Conservation (phyloP, 805 yeast genomes). For the Saccharomycopsis fibuligera region DNA sequence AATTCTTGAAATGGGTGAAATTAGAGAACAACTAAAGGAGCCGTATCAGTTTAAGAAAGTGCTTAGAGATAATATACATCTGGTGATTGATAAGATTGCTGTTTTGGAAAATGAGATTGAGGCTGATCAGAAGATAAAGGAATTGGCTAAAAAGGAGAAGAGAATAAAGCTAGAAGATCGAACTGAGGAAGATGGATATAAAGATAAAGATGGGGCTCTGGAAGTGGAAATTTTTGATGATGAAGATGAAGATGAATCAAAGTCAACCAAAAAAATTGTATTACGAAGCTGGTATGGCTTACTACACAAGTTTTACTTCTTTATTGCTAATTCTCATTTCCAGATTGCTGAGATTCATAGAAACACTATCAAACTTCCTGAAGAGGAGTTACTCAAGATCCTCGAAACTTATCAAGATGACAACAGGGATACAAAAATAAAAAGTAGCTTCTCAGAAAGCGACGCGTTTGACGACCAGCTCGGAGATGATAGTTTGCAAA, state of each 20-base stretch:
- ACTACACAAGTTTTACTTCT: conserved; percentile 71
- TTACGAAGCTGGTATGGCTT: conserved; percentile 49
- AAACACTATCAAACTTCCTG: conserved; percentile 22
- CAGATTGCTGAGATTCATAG: conserved; percentile 40
- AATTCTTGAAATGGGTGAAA: conserved; percentile 59
- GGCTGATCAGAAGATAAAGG: not conserved
- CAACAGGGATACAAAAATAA: too few relatives aligned
- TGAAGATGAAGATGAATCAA: conserved; percentile 24
- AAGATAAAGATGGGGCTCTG: not conserved
- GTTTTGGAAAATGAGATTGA: conserved; percentile 21
- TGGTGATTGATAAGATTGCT: conserved; percentile 20
- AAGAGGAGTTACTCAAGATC: conserved; percentile 20
- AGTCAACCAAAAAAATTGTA: conserved; percentile 25
- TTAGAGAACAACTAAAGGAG: conserved; percentile 49
- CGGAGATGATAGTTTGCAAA: conserved; percentile 23
- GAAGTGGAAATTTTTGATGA: conserved; percentile 15
- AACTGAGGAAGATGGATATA: conserved; percentile 9
- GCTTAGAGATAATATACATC: conserved; percentile 11
- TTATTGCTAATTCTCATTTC: conserved; percentile 67
- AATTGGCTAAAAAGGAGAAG: conserved; percentile 13
- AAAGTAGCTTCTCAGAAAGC: not conserved
- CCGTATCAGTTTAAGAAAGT: conserved; percentile 31
- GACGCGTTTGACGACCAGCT: conserved; percentile 14
- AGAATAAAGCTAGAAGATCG: conserved; percentile 20
- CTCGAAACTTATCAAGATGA: not conserved